Conservation (phyloP, 2,329 filamentous ascomycete species). For the Cladosporium sp. region DNA sequence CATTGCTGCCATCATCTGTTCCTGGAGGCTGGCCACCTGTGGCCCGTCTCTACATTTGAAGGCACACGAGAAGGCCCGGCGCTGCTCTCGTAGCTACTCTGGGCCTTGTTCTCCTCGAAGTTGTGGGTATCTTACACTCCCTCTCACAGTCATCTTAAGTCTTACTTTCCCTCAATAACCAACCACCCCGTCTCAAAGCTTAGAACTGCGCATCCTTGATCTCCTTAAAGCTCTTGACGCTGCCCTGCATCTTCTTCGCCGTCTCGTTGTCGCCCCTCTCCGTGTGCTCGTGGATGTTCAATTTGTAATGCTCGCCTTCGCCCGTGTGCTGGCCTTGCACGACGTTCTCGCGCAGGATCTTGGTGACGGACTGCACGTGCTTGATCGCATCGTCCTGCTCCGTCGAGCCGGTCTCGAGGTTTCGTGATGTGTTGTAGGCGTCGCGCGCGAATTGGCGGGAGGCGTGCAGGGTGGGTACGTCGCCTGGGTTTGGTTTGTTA, state of each 20-base stretch:
- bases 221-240: slow-evolving; percentile 36
- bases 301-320: slow-evolving; percentile 45
- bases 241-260: slow-evolving; percentile 60
- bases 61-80: too few species aligned
- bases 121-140: background rate
- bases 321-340: slow-evolving; percentile 64
- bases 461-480: slow-evolving; percentile 62
- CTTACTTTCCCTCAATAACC: background rate
- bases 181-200: background rate
- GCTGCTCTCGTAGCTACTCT: too few species aligned
- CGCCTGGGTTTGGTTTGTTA: slow-evolving; percentile 52
- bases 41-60: too few species aligned
- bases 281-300: slow-evolving; percentile 86
- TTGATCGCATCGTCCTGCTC: slow-evolving; percentile 62
- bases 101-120: too few species aligned
- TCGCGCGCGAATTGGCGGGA: slow-evolving; percentile 69
- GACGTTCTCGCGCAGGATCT: slow-evolving; percentile 75
- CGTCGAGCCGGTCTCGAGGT: slow-evolving; percentile 54
- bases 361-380: slow-evolving; percentile 78
- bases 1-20: too few species aligned
- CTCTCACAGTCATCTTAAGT: background rate
- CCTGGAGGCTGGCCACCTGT: too few species aligned
- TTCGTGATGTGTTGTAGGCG: slow-evolving; percentile 66
- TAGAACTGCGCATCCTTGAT: slow-evolving; percentile 31
- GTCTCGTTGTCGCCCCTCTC: slow-evolving; percentile 93